Conservation (phyloP, 768 basidiomycete genomes). For the Leucocoprinus leucothites region DNA sequence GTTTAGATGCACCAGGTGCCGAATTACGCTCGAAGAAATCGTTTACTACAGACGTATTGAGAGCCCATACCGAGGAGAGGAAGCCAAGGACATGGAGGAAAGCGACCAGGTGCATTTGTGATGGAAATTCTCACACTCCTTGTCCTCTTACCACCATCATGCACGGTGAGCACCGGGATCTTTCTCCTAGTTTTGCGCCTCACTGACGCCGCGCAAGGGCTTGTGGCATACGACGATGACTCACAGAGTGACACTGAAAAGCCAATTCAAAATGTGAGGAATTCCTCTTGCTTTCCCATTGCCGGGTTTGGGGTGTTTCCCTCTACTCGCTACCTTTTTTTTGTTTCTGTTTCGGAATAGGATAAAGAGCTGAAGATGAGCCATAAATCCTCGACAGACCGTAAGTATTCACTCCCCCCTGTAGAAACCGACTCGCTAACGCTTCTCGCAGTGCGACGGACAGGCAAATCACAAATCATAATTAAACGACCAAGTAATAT, state of each 20-base stretch:
- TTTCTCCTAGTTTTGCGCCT: background rate
- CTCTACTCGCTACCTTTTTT: constrained; percentile 48
- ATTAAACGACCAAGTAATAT: constrained; percentile 49
- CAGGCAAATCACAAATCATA: constrained; percentile 54
- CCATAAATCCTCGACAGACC: constrained; percentile 35
- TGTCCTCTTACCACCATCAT: constrained; percentile 17
- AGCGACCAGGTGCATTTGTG: background rate
- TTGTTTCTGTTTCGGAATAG: constrained; percentile 57
- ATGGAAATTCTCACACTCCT: constrained; percentile 6
- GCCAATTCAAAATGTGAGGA: constrained; percentile 60
- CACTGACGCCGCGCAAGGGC: constrained; percentile 32
- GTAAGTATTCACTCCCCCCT: constrained; percentile 29
- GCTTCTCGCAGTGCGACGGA: constrained; percentile 31
- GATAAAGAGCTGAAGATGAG: constrained; percentile 48
- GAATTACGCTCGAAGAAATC: constrained; percentile 31
- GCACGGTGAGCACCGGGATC: constrained; percentile 18
- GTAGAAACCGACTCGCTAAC: background rate
- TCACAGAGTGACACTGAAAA: constrained; percentile 57
- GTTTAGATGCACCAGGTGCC: constrained; percentile 34
- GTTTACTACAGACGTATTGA: background rate
- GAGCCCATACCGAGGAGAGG: background rate
- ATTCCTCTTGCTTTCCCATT: constrained; percentile 31
- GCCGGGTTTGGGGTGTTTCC: constrained; percentile 46
- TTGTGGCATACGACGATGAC: constrained; percentile 63
- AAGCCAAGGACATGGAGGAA: background rate